phyloP scores from a whole-genome alignment of 2,329 filamentous ascomycete species.

The Penicillium oxalicum region DNA sequence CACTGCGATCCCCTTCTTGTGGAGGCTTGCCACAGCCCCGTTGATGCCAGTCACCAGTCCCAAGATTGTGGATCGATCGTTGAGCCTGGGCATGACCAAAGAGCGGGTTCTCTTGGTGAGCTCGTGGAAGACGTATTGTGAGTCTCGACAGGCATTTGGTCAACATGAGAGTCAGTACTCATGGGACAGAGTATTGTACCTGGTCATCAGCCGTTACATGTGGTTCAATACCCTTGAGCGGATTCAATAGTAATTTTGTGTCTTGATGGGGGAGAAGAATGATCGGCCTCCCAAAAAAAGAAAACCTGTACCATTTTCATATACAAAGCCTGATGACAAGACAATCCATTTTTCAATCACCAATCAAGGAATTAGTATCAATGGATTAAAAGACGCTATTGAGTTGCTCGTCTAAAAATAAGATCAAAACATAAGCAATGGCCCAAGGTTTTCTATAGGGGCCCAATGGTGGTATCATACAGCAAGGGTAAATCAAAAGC shows the following conservation, averaged over 20 bases:
- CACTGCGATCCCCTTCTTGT: neutral
- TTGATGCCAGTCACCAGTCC: neutral
- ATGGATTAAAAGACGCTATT: no score
- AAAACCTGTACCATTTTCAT: no score
- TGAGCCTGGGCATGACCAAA: neutral
- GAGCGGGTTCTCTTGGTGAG: neutral
- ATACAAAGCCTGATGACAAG: no score
- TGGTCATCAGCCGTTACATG: neutral
- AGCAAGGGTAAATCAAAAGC: no score
- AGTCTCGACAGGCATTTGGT: neutral
- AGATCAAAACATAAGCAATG: no score
- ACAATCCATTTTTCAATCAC: no score
- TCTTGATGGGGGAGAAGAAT: no score
- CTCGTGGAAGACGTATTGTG: slow-evolving; percentile 1
- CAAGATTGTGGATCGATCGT: neutral
- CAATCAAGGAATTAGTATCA: no score
- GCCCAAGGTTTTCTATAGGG: no score
- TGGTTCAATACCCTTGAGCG: slow-evolving; percentile 1
- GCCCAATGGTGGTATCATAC: no score
- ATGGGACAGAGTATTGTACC: neutral
- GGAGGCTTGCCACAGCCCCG: neutral
- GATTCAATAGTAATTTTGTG: neutral
- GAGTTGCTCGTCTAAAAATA: no score
- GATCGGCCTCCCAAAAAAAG: no score
- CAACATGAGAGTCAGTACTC: slow-evolving; percentile 1